These are phyloP conservation scores for Chimonanthus praecox DNA, from an alignment of 164 flowering plant genomes.

Conservation along the genomic window DNA sequence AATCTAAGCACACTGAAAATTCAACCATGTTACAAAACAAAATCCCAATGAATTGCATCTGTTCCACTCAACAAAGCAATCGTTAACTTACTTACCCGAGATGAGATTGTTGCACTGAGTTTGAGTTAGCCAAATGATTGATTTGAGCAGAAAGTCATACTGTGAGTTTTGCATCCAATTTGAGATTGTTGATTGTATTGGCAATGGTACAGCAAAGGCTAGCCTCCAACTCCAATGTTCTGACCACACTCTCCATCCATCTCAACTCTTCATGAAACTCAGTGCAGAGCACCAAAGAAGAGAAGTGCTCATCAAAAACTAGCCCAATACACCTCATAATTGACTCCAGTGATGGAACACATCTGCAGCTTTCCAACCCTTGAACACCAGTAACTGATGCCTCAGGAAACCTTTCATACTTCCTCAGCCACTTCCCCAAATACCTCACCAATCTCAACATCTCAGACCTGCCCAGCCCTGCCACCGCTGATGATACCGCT, in stretches of 20 bases:
- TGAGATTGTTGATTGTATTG: slow-evolving; percentile 40
- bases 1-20: too few species aligned
- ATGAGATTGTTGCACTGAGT: too few species aligned
- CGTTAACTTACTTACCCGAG: too few species aligned
- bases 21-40: too few species aligned
- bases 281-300: slow-evolving; percentile 53
- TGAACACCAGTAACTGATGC: slow-evolving; percentile 25
- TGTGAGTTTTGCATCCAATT: slow-evolving; percentile 7
- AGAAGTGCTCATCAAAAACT: slow-evolving; percentile 74
- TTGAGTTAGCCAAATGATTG: too few species aligned
- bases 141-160: too few species aligned
- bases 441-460: slow-evolving; percentile 54
- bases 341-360: slow-evolving; percentile 66
- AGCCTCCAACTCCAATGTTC: slow-evolving; percentile 51
- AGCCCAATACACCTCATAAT: slow-evolving; percentile 52
- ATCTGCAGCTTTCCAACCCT: slow-evolving; percentile 54
- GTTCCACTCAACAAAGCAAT: too few species aligned
- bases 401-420: slow-evolving; percentile 81
- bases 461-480: slow-evolving; percentile 54
- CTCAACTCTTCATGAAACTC: slow-evolving; percentile 71
- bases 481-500: slow-evolving; percentile 44
- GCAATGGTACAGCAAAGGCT: slow-evolving; percentile 48
- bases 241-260: slow-evolving; percentile 39
- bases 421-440: slow-evolving; percentile 77
- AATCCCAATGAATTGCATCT: too few species aligned